These are phyloP conservation scores for Amoeboaphelidium protococcarum DNA, from an alignment of 371 early-diverging fungal genomes.

Conservation along the genomic window DNA sequence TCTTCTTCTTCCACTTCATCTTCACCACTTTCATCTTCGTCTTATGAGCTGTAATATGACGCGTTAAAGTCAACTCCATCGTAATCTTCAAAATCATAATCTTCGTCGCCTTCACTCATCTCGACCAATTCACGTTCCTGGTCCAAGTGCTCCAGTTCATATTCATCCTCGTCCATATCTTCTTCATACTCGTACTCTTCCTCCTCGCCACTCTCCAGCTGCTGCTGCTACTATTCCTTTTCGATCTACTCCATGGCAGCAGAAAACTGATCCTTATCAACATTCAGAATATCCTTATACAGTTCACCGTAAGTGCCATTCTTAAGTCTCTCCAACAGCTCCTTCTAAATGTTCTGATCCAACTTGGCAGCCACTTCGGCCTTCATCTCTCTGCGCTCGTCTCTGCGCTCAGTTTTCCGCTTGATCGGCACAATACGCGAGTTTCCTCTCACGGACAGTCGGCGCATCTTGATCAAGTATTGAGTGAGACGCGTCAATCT, in stretches of 20 bases:
- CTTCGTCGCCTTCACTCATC: slow-evolving; percentile 10
- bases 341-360: neutral
- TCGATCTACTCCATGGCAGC: slow-evolving; percentile 44
- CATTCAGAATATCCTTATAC: slow-evolving; percentile 39
- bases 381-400: neutral
- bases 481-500: slow-evolving; percentile 90
- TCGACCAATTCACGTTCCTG: neutral
- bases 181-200: too few relatives aligned
- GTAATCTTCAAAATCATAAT: slow-evolving; percentile 14
- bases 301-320: slow-evolving; percentile 47
- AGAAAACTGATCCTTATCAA: slow-evolving; percentile 30
- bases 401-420: neutral
- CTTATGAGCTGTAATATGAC: neutral
- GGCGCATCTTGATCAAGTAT: slow-evolving; percentile 79
- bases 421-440: slow-evolving; percentile 16
- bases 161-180: too few relatives aligned
- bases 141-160: too few relatives aligned
- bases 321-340: neutral
- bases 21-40: neutral
- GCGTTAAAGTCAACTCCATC: too few relatives aligned
- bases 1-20: neutral
- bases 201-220: too few relatives aligned
- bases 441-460: slow-evolving; percentile 54
- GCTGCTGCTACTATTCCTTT: too few relatives aligned
- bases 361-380: neutral